Percentiles rank a stretch among this genome's conserved stretches.
Conservation (phyloP, 768 basidiomycete species). For the Leucocoprinus birnbaumii region DNA sequence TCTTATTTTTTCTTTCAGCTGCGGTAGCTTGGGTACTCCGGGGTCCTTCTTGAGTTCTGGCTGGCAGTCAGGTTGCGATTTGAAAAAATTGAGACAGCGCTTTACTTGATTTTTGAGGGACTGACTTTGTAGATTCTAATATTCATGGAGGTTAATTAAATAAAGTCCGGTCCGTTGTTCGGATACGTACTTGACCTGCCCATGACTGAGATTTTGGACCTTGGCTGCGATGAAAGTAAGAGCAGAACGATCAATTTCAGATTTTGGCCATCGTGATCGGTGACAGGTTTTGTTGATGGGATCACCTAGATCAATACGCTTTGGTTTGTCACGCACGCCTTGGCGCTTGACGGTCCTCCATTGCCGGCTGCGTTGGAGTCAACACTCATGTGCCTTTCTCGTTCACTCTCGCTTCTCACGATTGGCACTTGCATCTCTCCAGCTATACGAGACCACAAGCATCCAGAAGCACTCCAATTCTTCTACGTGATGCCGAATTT, state of each 20-base stretch:
- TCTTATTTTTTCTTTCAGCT: conserved; percentile 55
- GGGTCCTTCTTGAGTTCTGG: conserved; percentile 87
- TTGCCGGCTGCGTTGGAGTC: no score
- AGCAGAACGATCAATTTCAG: background rate
- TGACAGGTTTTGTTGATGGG: background rate
- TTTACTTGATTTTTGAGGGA: conserved; percentile 42
- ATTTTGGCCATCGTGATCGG: background rate
- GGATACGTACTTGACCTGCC: conserved; percentile 38
- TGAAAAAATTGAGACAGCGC: conserved; percentile 1
- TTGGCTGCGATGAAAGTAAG: background rate
- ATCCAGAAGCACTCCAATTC: no score
- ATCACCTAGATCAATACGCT: background rate
- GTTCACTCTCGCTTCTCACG: no score
- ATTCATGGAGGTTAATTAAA: background rate
- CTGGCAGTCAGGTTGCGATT: background rate
- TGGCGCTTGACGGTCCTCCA: no score
- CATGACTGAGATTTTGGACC: conserved; percentile 29
- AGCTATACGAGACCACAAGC: no score
- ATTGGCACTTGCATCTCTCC: no score
- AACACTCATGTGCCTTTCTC: no score
- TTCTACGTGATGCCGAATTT: no score
- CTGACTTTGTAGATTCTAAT: conserved; percentile 35
- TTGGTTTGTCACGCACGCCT: no score
- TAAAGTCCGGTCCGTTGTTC: background rate
- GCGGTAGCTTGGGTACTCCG: conserved; percentile 80